Base-by-base conservation (phyloP, 164 flowering plant genomes). In the Vitis rupestris region DNA sequence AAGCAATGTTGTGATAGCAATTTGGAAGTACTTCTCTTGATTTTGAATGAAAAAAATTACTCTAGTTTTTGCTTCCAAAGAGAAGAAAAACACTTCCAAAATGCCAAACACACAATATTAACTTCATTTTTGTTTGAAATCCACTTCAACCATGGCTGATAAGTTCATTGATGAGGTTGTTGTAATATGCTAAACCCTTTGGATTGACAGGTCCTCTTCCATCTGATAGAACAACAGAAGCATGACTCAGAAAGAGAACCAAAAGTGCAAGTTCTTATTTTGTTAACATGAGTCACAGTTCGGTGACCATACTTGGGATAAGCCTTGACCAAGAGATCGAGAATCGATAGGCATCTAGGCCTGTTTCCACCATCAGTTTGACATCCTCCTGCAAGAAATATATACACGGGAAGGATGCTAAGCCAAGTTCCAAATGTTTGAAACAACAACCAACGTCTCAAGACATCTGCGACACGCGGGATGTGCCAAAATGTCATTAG, bases 301-400 rank as follows among this genome's bases (percentile, higher is more conserved):
- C 6, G 0, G 51, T 15, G 16, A 17, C 30, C 77, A 37, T 85
- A 82, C 88, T 73, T 68, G 87, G 85, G 16, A 84, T 58, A 8
- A 85, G 79, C 62, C 86, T 80, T 65, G 89, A 80, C 89, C 87
- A 82, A 7, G 88, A 82, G 44, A 83, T 83, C 54, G 88, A 85
- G 71, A 85, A 85, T 70, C 88, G 72, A 52, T 82, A 85, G 16
- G 81, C 84, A 14, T 85, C 84, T 44, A 85, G 71, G n/a, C 82
- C 84, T 2, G 71, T 68, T 1, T 83, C 85, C 73, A 63, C 84
- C 87, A 85, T 83, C 10, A 83, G 75, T 64, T 81, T 68, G n/a
- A 85, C 85, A 78, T 85, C 87, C 66, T 85, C 87, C 89, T 85
- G 82, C 72, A 72, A 48, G 14, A 50, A 44, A 64, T 17, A n/a